These are phyloP conservation scores for Dryadomyces sulphureus DNA, from an alignment of 2,329 filamentous ascomycete genomes.

Conservation along the genomic window DNA sequence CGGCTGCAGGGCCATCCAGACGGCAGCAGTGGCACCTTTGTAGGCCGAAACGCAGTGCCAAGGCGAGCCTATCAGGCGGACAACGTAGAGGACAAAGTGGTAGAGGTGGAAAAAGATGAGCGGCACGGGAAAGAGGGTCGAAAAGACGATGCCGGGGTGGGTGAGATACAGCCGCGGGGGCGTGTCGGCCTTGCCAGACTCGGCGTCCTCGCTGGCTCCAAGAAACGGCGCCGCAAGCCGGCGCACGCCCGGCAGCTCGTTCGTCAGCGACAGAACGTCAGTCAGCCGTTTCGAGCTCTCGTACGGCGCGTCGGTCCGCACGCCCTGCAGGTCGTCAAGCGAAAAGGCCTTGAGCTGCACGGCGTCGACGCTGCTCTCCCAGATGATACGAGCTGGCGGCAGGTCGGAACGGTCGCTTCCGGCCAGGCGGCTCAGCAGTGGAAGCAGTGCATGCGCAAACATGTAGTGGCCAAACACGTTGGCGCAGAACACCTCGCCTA, in stretches of 20 bases:
- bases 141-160: constrained; percentile 79
- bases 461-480: constrained; percentile 96
- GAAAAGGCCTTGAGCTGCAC: constrained; percentile 32
- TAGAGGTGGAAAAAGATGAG: constrained; percentile 57
- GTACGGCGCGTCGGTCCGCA: constrained; percentile 52
- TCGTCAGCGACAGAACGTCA: constrained; percentile 67
- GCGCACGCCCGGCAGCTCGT: constrained; percentile 46
- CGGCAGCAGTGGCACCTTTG: constrained; percentile 57
- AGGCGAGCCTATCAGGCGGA: constrained; percentile 66
- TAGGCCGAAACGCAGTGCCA: constrained; percentile 78
- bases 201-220: constrained; percentile 15
- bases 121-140: constrained; percentile 63
- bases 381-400: constrained; percentile 56
- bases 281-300: constrained; percentile 79
- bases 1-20: constrained; percentile 61
- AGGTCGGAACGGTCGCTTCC: neutral
- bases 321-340: constrained; percentile 60
- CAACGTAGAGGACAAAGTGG: constrained; percentile 51
- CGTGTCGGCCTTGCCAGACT: constrained; percentile 12
- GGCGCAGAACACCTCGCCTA: constrained; percentile 77
- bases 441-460: constrained; percentile 64
- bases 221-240: constrained; percentile 45
- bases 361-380: constrained; percentile 74
- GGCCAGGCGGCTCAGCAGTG: constrained; percentile 45
- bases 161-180: constrained; percentile 56